phyloP scores from a whole-genome alignment of 768 basidiomycete genomes.

The Gymnopilus junonius region DNA sequence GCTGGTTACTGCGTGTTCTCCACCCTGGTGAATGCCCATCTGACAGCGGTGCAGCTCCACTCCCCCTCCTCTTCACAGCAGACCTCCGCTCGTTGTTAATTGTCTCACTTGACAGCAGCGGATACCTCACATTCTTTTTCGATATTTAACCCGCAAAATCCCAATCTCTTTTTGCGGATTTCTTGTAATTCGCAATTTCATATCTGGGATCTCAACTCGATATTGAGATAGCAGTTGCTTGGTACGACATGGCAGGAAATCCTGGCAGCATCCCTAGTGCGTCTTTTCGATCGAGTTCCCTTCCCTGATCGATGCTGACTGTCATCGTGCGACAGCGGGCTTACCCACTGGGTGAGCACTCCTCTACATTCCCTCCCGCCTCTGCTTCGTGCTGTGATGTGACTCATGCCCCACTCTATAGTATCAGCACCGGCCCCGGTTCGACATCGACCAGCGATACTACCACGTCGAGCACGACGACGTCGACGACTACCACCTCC shows the following conservation, averaged over 20 bases:
- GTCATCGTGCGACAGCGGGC: background rate
- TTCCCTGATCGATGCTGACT: background rate
- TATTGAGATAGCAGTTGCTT: background rate
- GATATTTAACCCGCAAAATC: background rate
- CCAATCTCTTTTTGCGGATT: background rate
- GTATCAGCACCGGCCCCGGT: background rate
- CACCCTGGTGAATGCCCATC: conserved; percentile 2
- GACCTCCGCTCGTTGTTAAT: background rate
- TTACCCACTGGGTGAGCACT: background rate
- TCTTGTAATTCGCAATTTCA: background rate
- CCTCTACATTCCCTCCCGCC: background rate
- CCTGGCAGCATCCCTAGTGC: background rate
- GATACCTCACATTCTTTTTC: conserved; percentile 6
- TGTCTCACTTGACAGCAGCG: background rate
- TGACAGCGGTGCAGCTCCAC: background rate
- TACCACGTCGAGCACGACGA: background rate
- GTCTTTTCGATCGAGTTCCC: background rate
- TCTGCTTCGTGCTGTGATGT: too few species aligned
- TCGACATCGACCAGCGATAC: background rate
- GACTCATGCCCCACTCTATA: too few species aligned
- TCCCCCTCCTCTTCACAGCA: background rate
- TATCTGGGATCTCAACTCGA: background rate
- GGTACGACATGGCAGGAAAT: background rate
- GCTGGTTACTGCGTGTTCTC: background rate
- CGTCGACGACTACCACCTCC: background rate